Evolutionary conservation across 352 stramenopile species (phyloP), one percentile per base, ranked within the genome.

Genomic region (Globisporangium okanoganense): DNA sequence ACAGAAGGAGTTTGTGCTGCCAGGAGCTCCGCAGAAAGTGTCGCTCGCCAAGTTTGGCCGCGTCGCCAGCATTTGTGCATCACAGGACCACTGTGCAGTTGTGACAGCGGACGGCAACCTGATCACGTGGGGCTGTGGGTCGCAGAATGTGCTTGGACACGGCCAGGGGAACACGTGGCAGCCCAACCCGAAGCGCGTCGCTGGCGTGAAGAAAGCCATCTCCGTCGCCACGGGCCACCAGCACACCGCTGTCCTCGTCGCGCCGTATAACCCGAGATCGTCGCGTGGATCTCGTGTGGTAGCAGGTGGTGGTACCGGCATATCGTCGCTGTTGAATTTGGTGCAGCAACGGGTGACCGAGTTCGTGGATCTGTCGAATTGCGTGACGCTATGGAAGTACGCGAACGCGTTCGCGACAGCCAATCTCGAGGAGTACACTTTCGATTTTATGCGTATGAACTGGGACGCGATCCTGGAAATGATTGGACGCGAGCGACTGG

Each of bases 61-160:
- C 20, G 63, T 85, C 10, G 52, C 73, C 2, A 84, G 69, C 31
- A 82, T 94, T 12, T 89, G 78, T 57, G 85, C 85, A 18, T 90
- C 81, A 0, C 78, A 92, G 22, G 73, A 92, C 51, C 79, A 92
- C 60, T 94, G 85, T 55, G 85, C 82, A 22, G 82, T 94, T 4
- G 81, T 92, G 22, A 83, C 82, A 0, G 53, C 71, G 20, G 56
- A 75, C 41, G 85, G 85, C 1, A 74, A 90, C 65, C 68, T 94
- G 16, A 72, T 92, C 24, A 90, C 85, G 5, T 94, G 85, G 85
- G 85, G 80, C 3, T 86, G 76, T 44, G 85, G 80, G 16, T 64
- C 79, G 18, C 78, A 92, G 56, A 84, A 83, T 54, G 75, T 90
- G 24, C 62, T 94, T 20, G 84, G 85, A 0, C 85, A 94, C 56